Evolutionary conservation across 257 asterid genomes (phyloP).

Genomic region (Solanum paucissectum): DNA sequence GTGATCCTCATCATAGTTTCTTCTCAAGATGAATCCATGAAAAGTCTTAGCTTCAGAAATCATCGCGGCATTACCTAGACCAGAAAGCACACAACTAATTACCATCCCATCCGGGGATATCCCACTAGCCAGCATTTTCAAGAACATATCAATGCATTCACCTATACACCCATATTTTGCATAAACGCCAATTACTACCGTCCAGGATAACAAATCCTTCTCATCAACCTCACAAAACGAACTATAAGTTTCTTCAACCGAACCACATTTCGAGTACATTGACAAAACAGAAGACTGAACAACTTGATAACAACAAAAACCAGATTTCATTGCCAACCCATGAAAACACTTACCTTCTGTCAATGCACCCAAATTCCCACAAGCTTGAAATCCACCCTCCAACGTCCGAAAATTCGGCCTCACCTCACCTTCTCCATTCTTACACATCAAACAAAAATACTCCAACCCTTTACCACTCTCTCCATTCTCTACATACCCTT

Average conservation of each 20-base stretch:
- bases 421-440: slow-evolving; percentile 29
- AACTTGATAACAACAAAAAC: slow-evolving; percentile 20
- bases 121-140: slow-evolving; percentile 41
- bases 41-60: slow-evolving; percentile 49
- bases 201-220: slow-evolving; percentile 69
- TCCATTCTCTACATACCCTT: slow-evolving; percentile 66
- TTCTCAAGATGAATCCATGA: slow-evolving; percentile 54
- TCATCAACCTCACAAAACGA: slow-evolving; percentile 41
- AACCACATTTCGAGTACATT: slow-evolving; percentile 62
- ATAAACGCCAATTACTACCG: slow-evolving; percentile 35
- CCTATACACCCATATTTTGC: slow-evolving; percentile 30
- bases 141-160: slow-evolving; percentile 33
- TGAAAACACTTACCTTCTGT: slow-evolving; percentile 65
- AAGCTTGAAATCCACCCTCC: slow-evolving; percentile 82
- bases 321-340: slow-evolving; percentile 44
- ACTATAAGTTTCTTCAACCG: slow-evolving; percentile 34
- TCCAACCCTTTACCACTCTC: slow-evolving; percentile 46
- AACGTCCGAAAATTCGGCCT: slow-evolving; percentile 57
- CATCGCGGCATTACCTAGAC: slow-evolving; percentile 31
- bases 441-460: slow-evolving; percentile 52
- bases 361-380: slow-evolving; percentile 50
- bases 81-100: slow-evolving; percentile 45
- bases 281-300: slow-evolving; percentile 50
- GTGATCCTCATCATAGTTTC: slow-evolving; percentile 24
- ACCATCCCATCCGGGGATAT: slow-evolving; percentile 52